Evolutionary conservation across 1,284 basidiomycete species (phyloP).

Genomic region (Heterobasidion parviporum): DNA sequence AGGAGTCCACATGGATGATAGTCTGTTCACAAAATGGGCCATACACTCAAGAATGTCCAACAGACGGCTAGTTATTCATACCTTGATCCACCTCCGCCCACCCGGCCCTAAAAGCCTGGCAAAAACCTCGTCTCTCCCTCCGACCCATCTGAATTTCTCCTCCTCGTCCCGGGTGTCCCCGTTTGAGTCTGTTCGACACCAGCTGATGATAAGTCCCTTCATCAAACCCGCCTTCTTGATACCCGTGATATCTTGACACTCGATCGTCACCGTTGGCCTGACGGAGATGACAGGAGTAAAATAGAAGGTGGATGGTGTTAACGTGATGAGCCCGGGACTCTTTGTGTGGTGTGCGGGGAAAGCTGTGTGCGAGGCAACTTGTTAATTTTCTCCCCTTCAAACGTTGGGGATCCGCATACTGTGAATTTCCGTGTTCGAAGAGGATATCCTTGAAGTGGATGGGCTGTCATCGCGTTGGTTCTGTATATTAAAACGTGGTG

Average conservation of each 20-base stretch:
- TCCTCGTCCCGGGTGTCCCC: slow-evolving; percentile 27
- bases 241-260: slow-evolving; percentile 36
- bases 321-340: slow-evolving; percentile 48
- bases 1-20: too few species aligned
- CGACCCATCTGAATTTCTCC: slow-evolving; percentile 53
- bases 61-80: slow-evolving; percentile 12
- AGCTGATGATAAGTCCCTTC: slow-evolving; percentile 44
- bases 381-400: too few species aligned
- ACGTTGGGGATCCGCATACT: slow-evolving; percentile 21
- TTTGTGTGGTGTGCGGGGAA: slow-evolving; percentile 52
- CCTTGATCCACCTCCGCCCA: slow-evolving; percentile 29
- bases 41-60: neutral
- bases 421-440: slow-evolving; percentile 23
- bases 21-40: neutral
- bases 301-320: slow-evolving; percentile 38
- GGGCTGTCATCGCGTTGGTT: neutral
- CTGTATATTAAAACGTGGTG: neutral
- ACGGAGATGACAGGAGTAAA: slow-evolving; percentile 48
- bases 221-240: slow-evolving; percentile 50
- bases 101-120: slow-evolving; percentile 51
- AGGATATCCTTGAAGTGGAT: neutral
- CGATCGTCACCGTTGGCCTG: slow-evolving; percentile 36
- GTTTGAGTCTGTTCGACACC: slow-evolving; percentile 23
- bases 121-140: slow-evolving; percentile 56
- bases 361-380: slow-evolving; percentile 26